These are phyloP conservation scores for Chaetomium cochliodes DNA, from an alignment of 495 filamentous ascomycete species.

Conservation along the genomic window DNA sequence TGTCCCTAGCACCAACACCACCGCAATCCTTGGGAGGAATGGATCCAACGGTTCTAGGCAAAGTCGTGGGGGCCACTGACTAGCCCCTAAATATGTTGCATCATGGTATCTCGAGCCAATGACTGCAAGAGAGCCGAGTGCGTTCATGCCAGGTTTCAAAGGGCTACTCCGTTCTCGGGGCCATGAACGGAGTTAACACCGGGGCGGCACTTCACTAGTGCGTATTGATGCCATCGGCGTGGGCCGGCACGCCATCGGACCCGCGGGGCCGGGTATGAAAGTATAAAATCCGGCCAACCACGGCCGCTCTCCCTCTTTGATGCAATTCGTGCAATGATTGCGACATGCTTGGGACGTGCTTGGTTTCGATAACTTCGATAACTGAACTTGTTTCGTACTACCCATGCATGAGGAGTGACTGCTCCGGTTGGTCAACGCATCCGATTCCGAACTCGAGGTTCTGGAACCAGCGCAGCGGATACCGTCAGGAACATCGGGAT, in stretches of 20 bases:
- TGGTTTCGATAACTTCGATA: background rate
- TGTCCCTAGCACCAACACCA: background rate
- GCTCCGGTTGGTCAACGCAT: background rate
- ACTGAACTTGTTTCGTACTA: no score
- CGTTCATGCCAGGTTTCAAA: background rate
- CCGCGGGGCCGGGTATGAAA: constrained; percentile 1
- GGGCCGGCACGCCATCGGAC: constrained; percentile 25
- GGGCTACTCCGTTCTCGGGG: background rate
- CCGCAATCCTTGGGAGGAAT: background rate
- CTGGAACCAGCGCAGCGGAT: no score
- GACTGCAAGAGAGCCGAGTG: background rate
- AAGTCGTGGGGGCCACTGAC: background rate
- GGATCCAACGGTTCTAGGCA: background rate
- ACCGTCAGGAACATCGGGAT: background rate
- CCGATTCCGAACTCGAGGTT: background rate
- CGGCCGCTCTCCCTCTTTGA: background rate
- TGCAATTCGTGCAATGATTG: constrained; percentile 14
- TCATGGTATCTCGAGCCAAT: constrained; percentile 9
- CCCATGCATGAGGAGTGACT: background rate
- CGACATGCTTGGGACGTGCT: background rate
- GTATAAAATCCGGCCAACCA: constrained; percentile 10
- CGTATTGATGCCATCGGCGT: constrained; percentile 24
- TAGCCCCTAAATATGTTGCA: background rate
- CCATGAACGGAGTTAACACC: background rate
- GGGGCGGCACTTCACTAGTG: constrained; percentile 15